Percentiles rank a stretch among this genome's conserved stretches.
Conservation (phyloP, 768 basidiomycete species). For the Kwoniella sp. region DNA sequence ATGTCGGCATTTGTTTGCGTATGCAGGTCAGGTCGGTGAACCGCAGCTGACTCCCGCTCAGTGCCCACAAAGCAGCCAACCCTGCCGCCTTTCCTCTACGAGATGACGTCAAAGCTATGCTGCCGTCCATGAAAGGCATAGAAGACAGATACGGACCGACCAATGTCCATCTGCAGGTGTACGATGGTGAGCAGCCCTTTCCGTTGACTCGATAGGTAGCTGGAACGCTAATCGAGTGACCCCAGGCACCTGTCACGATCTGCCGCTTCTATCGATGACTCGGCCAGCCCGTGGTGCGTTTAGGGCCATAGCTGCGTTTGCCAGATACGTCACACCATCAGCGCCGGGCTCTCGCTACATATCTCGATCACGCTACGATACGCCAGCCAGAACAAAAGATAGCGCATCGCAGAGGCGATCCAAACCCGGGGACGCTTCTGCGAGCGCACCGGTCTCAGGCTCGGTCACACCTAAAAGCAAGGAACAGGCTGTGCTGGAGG, state of each 20-base stretch:
- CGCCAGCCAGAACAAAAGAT: no score
- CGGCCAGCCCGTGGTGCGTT: conserved; percentile 51
- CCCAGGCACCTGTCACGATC: conserved; percentile 70
- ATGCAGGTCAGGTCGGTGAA: background rate
- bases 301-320: conserved; percentile 52
- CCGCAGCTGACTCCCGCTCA: conserved; percentile 9
- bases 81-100: conserved; percentile 68
- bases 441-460: no score
- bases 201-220: background rate
- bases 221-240: no score
- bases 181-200: conserved; percentile 60
- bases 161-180: conserved; percentile 85
- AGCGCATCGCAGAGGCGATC: no score
- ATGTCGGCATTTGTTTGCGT: conserved; percentile 11
- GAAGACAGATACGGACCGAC: conserved; percentile 56
- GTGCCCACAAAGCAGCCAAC: conserved; percentile 83
- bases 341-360: conserved; percentile 30
- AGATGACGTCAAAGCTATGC: conserved; percentile 54
- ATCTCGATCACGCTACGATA: background rate
- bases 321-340: conserved; percentile 47
- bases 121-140: conserved; percentile 48
- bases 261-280: conserved; percentile 62
- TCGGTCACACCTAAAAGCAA: background rate
- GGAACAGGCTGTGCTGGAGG: background rate
- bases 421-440: no score